These are phyloP conservation scores for Stephania yunnanensis DNA, from an alignment of 164 flowering plant species.

Conservation along the genomic window DNA sequence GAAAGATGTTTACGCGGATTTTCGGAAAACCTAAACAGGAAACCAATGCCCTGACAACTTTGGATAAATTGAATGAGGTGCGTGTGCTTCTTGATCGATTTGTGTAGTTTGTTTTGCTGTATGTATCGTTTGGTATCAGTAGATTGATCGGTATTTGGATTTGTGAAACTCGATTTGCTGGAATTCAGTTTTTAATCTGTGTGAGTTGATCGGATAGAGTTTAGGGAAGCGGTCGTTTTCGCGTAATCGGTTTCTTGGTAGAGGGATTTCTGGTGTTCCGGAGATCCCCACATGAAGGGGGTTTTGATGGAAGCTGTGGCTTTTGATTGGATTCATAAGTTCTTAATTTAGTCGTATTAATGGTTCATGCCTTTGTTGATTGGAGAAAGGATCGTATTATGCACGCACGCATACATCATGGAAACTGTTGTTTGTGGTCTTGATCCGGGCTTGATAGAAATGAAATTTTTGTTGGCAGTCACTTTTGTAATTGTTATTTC, in stretches of 20 bases:
- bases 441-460: background rate
- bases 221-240: background rate
- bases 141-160: background rate
- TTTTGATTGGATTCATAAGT: background rate
- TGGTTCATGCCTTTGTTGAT: background rate
- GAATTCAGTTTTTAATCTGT: background rate
- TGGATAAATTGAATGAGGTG: slow-evolving; percentile 40
- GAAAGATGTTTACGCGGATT: slow-evolving; percentile 33
- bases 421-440: background rate
- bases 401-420: background rate
- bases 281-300: background rate
- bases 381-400: background rate
- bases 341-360: background rate
- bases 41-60: slow-evolving; percentile 30
- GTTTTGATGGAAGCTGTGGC: background rate
- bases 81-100: background rate
- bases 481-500: background rate
- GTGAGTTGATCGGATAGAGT: background rate
- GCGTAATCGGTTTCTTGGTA: background rate
- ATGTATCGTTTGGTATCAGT: background rate
- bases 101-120: background rate
- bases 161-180: background rate
- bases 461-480: background rate
- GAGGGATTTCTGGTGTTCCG: background rate
- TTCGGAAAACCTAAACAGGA: slow-evolving; percentile 43